These are phyloP conservation scores for Barbatosphaeria neglecta DNA, from an alignment of 495 filamentous ascomycete genomes.

Conservation along the genomic window DNA sequence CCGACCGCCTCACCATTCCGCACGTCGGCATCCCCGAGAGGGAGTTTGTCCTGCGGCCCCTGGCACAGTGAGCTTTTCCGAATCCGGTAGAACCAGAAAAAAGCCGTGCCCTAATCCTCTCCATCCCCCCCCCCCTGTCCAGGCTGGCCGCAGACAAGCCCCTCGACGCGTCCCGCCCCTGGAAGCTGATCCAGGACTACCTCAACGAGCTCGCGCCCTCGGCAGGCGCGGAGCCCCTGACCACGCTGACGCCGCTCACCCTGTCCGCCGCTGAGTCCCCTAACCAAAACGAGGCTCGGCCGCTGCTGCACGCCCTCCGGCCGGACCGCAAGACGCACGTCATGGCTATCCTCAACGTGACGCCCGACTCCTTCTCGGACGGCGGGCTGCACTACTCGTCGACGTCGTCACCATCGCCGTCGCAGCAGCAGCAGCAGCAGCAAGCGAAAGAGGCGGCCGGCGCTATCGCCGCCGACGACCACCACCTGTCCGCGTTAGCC, in stretches of 20 bases:
- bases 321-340: slow-evolving; percentile 58
- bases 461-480: not conserved
- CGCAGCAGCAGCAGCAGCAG: too few relatives aligned
- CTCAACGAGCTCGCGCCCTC: slow-evolving; percentile 50
- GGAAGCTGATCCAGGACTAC: slow-evolving; percentile 43
- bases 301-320: slow-evolving; percentile 51
- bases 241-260: slow-evolving; percentile 63
- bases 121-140: too few relatives aligned
- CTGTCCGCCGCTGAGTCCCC: too few relatives aligned
- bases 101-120: too few relatives aligned
- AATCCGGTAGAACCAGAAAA: too few relatives aligned
- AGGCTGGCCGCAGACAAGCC: slow-evolving; percentile 54
- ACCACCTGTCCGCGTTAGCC: slow-evolving; percentile 10
- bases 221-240: slow-evolving; percentile 39
- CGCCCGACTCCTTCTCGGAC: slow-evolving; percentile 95
- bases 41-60: slow-evolving; percentile 83
- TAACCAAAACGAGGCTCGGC: too few relatives aligned
- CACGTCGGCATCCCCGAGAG: slow-evolving; percentile 80
- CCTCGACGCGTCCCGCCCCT: slow-evolving; percentile 34
- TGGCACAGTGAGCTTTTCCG: slow-evolving; percentile 59
- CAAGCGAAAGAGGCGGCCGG: too few relatives aligned
- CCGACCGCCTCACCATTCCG: slow-evolving; percentile 68
- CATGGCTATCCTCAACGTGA: slow-evolving; percentile 93
- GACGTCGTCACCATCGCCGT: too few relatives aligned
- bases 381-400: slow-evolving; percentile 51